Base-by-base conservation (phyloP, 208 protist genomes). In the Leishmania turanica region DNA sequence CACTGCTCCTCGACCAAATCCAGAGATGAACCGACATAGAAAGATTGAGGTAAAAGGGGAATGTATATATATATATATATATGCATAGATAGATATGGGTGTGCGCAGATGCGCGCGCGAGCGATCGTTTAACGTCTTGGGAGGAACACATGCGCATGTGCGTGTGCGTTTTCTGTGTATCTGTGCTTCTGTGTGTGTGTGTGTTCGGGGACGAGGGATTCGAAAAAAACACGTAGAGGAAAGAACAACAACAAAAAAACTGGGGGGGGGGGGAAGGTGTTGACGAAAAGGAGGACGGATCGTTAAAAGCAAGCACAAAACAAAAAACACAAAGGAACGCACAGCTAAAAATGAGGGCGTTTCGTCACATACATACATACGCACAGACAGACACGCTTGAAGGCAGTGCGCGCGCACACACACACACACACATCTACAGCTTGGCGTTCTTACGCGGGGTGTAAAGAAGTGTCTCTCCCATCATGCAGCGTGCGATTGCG, bases 391-490 rank as follows among this genome's bases (percentile, higher is more conserved):
- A 70, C 40, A 69, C 27, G 40, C 34, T 31, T 40, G 9, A 27
- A 21, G 21, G 62, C 0, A 42, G 49, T n/a, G 71, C 58, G n/a
- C 34, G 34, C 34, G 34, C 34, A 31, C 51, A 11, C 34, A 15
- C 60, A 27, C 34, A 5, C 49, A 51, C 17, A 34, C 51, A 11
- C 34, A 15, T 62, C 34, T 76, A 76, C 75, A 91, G 42, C 13
- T 87, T 87, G 21, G 84, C 71, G 24, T 53, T 85, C 73, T 82
- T 87, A 47, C 27, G 64, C 31, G 76, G 64, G 8, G 73, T 45
- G 76, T 88, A 81, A n/a, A 88, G 82, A 24, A 92, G 84, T 11
- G 88, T 89, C 31, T 90, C 82, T 6, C 85, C 87, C 71, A 93
- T 79, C 74, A 87, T 86, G 75, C 85, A 88, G 49, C 87, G 88